These are phyloP conservation scores for Aspergillus sp. DNA, from an alignment of 2,329 filamentous ascomycete species.

Conservation along the genomic window DNA sequence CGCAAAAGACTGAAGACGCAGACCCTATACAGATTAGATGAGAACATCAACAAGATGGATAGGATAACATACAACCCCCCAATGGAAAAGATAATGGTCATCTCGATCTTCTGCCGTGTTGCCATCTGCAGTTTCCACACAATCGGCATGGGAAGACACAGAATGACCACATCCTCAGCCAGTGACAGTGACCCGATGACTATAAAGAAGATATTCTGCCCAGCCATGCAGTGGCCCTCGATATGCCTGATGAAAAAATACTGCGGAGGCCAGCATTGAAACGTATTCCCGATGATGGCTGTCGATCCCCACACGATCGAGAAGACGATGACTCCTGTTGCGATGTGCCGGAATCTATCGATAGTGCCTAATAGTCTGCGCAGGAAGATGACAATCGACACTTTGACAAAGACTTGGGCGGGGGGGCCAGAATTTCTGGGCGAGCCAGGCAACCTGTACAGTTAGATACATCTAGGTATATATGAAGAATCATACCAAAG, in stretches of 20 bases:
- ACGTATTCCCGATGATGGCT: slow-evolving; percentile 7
- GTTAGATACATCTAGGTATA: no score
- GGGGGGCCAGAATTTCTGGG: slow-evolving; percentile 10
- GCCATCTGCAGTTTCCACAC: slow-evolving; percentile 7
- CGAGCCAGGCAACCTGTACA: slow-evolving; percentile 7
- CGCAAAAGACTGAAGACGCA: slow-evolving; percentile 15
- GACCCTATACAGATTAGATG: slow-evolving; percentile 1
- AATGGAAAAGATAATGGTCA: slow-evolving; percentile 7
- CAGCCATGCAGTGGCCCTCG: slow-evolving; percentile 7
- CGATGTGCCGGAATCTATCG: background rate
- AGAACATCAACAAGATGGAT: no score
- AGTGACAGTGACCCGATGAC: slow-evolving; percentile 6
- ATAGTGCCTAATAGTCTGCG: slow-evolving; percentile 6
- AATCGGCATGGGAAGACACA: slow-evolving; percentile 6
- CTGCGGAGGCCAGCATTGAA: slow-evolving; percentile 8
- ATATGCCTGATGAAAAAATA: slow-evolving; percentile 7
- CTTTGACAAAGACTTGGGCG: slow-evolving; percentile 7
- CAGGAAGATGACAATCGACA: slow-evolving; percentile 9
- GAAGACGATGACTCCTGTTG: slow-evolving; percentile 7
- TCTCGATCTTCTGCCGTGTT: slow-evolving; percentile 5
- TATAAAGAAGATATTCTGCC: slow-evolving; percentile 6
- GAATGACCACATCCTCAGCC: slow-evolving; percentile 7
- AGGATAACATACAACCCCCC: slow-evolving; percentile 6
- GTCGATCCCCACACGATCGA: slow-evolving; percentile 6
- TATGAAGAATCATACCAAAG: slow-evolving; percentile 1